Evolutionary conservation across 331 rosid species (phyloP), one percentile per base, ranked within the genome.

Genomic region (Quercus phellos): DNA sequence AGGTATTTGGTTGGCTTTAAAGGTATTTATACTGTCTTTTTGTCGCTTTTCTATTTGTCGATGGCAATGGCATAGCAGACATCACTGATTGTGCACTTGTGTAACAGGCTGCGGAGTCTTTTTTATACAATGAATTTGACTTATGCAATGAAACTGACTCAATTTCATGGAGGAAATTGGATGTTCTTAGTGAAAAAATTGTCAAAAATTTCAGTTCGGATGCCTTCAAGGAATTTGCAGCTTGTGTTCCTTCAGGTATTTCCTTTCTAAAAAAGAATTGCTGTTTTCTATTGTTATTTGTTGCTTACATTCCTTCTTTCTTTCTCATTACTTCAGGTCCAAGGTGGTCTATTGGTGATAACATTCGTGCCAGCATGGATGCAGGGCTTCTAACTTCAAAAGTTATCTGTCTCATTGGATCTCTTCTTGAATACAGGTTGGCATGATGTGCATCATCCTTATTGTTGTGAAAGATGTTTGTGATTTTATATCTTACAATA

Each of bases 371-470:
- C 0, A 77, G 81, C 71, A 56, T 74, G 83, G 84, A 84, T 2
- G 63, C 4, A 70, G 97, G 95, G 35, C 76, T 88, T 51, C 26
- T 92, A 12, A 87, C 95, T 55, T 55, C 88, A 13, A 94, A 89
- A 89, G 97, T 92, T 78, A 72, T 55, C 32, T 89, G 93, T 79
- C 97, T 94, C 73, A 30, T 87, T 67, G 88, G 88, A 38, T 77
- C 85, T 75, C 92, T 94, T 66, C 89, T 89, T 42, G 89, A 92
- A 74, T 92, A 92, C 92, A 91, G 97, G 98, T 94, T 63, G 22
- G 77, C 32, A 26, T 78, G 17, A 4, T 51, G 18, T 21, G 75
- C 78, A 61, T 82, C 38, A 73, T 59, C 54, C 10, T 55, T 46
- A 29, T 68, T 51, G 54, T 79, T 71, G n/a, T 24, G n/a, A 58